phyloP scores from a whole-genome alignment of 768 basidiomycete genomes.

The Tulasnella sp. region DNA sequence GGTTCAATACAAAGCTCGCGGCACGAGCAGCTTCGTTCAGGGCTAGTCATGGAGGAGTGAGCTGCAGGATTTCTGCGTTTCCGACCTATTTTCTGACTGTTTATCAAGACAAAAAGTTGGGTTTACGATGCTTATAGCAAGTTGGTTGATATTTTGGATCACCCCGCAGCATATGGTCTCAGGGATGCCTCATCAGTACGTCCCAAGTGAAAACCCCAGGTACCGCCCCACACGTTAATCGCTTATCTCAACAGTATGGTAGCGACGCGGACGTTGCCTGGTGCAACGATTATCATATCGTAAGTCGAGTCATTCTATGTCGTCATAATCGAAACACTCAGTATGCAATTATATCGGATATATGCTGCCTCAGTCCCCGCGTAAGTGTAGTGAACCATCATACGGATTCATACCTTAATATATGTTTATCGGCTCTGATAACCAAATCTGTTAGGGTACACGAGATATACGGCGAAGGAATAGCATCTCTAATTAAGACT shows the following conservation, averaged over 20 bases:
- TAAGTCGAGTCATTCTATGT: no score
- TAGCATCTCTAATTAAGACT: no score
- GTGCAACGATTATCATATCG: conserved; percentile 15
- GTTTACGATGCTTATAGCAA: conserved; percentile 39
- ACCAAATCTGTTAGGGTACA: no score
- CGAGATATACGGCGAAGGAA: no score
- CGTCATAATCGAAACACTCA: no score
- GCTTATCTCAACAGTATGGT: neutral
- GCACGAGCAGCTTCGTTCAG: conserved; percentile 32
- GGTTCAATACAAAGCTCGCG: conserved; percentile 40
- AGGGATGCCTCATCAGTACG: conserved; percentile 33
- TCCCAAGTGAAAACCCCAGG: neutral
- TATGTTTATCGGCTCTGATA: no score
- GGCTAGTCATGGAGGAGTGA: conserved; percentile 34
- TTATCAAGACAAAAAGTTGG: conserved; percentile 33
- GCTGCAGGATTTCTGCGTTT: conserved; percentile 15
- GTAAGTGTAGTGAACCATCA: no score
- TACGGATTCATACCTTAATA: no score
- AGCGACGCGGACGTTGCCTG: conserved; percentile 6
- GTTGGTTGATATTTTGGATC: conserved; percentile 39
- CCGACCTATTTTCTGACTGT: neutral
- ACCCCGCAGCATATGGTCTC: conserved; percentile 40
- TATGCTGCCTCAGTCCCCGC: no score
- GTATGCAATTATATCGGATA: no score
- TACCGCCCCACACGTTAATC: neutral